These are phyloP conservation scores for Ulota crispa DNA, from an alignment of 225 moss, liverwort and hornwort genomes.

Conservation along the genomic window DNA sequence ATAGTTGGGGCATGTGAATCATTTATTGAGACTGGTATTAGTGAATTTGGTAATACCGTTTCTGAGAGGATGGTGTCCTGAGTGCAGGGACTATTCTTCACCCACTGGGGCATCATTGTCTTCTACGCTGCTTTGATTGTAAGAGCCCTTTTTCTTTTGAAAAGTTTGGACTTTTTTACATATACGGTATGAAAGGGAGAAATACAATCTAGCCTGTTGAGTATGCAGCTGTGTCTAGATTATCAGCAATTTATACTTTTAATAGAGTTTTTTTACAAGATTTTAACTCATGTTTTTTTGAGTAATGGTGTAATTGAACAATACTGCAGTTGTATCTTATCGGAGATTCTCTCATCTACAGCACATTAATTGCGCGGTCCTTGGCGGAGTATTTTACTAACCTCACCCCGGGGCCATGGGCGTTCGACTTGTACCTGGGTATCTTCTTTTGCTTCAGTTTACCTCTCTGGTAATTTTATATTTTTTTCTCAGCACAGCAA, in stretches of 20 bases:
- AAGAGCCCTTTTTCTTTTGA: conserved; percentile 25
- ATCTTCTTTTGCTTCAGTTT: conserved; percentile 89
- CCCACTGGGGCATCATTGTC: conserved; percentile 64
- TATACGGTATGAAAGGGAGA: background rate
- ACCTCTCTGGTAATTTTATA: conserved; percentile 77
- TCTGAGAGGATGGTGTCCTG: conserved; percentile 20
- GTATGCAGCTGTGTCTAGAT: background rate
- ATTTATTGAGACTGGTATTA: background rate
- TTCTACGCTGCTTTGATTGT: conserved; percentile 83
- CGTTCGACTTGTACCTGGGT: conserved; percentile 77
- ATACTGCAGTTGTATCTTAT: conserved; percentile 72
- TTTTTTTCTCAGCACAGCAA: conserved; percentile 5
- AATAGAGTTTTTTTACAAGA: background rate
- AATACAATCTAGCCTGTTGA: background rate
- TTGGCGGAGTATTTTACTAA: conserved; percentile 66
- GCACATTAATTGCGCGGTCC: conserved; percentile 85
- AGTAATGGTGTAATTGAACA: conserved; percentile 20
- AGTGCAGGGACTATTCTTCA: conserved; percentile 74
- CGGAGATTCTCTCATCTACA: conserved; percentile 91
- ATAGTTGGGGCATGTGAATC: background rate
- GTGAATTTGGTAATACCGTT: background rate
- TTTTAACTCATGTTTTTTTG: background rate
- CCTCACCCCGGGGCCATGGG: conserved; percentile 63
- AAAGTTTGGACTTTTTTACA: background rate
- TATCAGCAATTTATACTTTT: background rate